Evolutionary conservation across 306 rosid genomes (phyloP).

Genomic region (Castanea sativa): DNA sequence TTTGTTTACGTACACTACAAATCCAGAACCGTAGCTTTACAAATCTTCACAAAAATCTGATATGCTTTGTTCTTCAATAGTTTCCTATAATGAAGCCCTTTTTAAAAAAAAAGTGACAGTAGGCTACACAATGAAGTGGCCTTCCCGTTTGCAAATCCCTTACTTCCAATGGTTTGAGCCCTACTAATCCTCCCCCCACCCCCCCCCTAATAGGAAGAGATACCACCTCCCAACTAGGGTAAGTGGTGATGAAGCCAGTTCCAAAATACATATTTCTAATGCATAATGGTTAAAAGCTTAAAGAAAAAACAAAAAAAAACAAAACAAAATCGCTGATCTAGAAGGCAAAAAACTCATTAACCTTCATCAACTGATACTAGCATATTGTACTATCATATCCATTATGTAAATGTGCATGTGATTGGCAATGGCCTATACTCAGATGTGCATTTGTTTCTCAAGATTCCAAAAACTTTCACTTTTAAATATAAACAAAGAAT

Average conservation of each 20-base stretch:
- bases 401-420: background rate
- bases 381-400: background rate
- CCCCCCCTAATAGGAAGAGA: background rate
- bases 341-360: background rate
- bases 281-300: background rate
- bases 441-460: background rate
- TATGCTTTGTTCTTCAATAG: background rate
- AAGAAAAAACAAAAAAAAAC: background rate
- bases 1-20: background rate
- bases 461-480: background rate
- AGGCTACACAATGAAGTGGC: background rate
- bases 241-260: background rate
- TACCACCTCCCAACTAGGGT: background rate
- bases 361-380: background rate
- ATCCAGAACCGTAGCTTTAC: background rate
- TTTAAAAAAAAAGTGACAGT: background rate
- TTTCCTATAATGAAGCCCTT: background rate
- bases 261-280: background rate
- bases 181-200: too few species aligned
- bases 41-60: background rate
- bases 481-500: background rate
- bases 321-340: background rate
- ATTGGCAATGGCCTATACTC: background rate
- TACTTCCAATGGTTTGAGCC: background rate
- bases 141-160: background rate